A percentile compares a stretch with the other conserved stretches of the same genome.
Conservation (phyloP, 1,284 basidiomycete genomes). For the Coniferiporia weirii region DNA sequence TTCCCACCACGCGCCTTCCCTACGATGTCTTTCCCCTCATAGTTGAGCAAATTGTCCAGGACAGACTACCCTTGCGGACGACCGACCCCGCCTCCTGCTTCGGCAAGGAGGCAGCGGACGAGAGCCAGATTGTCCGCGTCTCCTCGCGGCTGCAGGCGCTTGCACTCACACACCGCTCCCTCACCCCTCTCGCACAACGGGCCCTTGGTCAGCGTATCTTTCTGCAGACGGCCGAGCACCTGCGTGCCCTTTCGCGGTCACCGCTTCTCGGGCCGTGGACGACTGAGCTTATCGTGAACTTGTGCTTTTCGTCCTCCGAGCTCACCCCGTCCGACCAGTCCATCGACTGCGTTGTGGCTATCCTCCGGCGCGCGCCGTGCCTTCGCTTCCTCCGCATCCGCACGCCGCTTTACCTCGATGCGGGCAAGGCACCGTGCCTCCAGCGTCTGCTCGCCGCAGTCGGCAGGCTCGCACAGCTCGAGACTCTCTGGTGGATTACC, state of each 20-base stretch:
- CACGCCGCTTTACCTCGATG: not conserved
- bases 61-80: not conserved
- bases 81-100: not conserved
- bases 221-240: not conserved
- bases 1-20: not conserved
- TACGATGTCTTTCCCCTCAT: not conserved
- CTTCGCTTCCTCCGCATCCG: not conserved
- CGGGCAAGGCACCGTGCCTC: not conserved
- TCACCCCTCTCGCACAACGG: conserved; percentile 6
- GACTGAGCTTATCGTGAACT: conserved; percentile 1
- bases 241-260: not conserved
- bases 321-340: not conserved
- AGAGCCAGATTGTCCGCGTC: not conserved
- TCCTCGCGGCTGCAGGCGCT: conserved; percentile 1
- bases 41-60: not conserved
- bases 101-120: not conserved
- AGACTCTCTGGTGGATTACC: conserved; percentile 1
- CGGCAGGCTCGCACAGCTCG: not conserved
- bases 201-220: conserved; percentile 4
- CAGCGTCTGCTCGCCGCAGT: not conserved
- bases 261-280: conserved; percentile 11
- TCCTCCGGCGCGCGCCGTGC: not conserved
- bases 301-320: not conserved
- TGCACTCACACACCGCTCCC: not conserved
- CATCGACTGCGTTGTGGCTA: not conserved